phyloP scores from a whole-genome alignment of 176 grass and related monocot genomes.

The Metroxylon sagu region DNA sequence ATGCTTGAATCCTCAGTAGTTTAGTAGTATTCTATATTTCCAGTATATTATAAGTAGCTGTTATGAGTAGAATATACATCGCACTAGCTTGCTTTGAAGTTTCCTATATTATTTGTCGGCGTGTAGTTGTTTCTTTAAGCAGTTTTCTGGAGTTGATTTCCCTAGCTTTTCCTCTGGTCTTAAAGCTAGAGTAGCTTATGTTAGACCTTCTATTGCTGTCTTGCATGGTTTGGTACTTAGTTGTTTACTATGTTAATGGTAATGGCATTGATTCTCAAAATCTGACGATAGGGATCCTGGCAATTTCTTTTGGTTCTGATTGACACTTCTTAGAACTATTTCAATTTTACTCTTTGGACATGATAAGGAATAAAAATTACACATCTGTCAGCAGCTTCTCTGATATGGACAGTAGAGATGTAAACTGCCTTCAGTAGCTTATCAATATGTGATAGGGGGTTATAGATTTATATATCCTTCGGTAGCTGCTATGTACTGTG shows the following conservation, averaged over 20 bases:
- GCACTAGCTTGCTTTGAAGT: constrained; percentile 15
- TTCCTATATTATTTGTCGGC: background rate
- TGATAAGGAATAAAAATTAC: no score
- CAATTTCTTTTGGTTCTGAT: background rate
- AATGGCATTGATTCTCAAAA: background rate
- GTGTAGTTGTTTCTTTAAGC: constrained; percentile 5
- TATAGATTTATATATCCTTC: no score
- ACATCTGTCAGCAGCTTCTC: no score
- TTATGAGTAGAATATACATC: constrained; percentile 13
- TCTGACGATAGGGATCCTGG: background rate
- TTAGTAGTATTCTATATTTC: constrained; percentile 10
- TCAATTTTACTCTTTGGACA: no score
- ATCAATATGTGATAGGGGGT: no score
- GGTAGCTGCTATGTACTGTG: no score
- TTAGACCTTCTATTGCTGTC: background rate
- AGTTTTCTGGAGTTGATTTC: background rate
- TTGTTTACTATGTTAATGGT: constrained; percentile 12
- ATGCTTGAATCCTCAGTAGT: constrained; percentile 27
- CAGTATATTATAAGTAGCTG: constrained; percentile 23
- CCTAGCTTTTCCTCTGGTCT: constrained; percentile 15
- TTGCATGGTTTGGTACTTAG: constrained; percentile 7
- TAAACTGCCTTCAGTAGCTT: no score
- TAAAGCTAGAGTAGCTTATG: constrained; percentile 18
- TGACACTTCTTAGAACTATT: background rate
- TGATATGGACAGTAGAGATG: no score